These are phyloP conservation scores for Pterulicium gracile DNA, from an alignment of 1,284 basidiomycete species.

Conservation along the genomic window DNA sequence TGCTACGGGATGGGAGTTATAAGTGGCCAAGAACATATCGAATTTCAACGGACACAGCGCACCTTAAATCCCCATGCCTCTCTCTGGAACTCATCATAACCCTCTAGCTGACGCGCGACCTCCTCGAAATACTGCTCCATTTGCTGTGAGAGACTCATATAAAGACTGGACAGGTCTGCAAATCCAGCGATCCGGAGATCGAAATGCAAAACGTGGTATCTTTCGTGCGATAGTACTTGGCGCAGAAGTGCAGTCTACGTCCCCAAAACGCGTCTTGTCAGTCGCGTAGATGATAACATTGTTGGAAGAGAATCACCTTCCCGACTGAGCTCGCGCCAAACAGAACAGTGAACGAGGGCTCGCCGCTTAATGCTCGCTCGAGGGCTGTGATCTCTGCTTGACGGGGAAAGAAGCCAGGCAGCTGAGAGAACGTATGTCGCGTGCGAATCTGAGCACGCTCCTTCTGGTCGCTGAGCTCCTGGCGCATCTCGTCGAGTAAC, in stretches of 20 bases:
- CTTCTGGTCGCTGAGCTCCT: constrained; percentile 56
- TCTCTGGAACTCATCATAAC: constrained; percentile 63
- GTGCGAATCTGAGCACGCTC: constrained; percentile 57
- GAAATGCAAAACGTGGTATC: constrained; percentile 73
- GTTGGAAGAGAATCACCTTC: constrained; percentile 37
- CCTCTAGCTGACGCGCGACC: constrained; percentile 46
- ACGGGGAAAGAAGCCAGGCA: constrained; percentile 64
- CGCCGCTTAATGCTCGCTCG: constrained; percentile 51
- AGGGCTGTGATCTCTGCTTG: constrained; percentile 54
- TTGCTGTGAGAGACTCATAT: constrained; percentile 63
- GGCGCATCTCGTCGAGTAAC: constrained; percentile 63
- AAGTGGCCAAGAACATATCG: constrained; percentile 2
- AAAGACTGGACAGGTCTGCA: constrained; percentile 66
- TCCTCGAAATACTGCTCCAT: constrained; percentile 73
- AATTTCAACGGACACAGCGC: too few relatives aligned
- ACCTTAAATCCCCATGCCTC: constrained; percentile 74
- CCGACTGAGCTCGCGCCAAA: constrained; percentile 76
- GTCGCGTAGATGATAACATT: constrained; percentile 5
- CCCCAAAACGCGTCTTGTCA: constrained; percentile 5
- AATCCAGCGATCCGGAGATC: constrained; percentile 78
- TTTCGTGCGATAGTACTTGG: constrained; percentile 55
- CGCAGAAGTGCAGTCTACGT: constrained; percentile 64
- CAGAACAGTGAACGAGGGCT: constrained; percentile 69
- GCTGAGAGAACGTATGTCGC: constrained; percentile 66
- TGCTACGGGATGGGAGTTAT: constrained; percentile 31